A percentile compares a stretch with the other conserved stretches of the same genome.
phyloP scores from a whole-genome alignment of 2,329 filamentous ascomycete genomes.

The Paracoccidioides lutzii region DNA sequence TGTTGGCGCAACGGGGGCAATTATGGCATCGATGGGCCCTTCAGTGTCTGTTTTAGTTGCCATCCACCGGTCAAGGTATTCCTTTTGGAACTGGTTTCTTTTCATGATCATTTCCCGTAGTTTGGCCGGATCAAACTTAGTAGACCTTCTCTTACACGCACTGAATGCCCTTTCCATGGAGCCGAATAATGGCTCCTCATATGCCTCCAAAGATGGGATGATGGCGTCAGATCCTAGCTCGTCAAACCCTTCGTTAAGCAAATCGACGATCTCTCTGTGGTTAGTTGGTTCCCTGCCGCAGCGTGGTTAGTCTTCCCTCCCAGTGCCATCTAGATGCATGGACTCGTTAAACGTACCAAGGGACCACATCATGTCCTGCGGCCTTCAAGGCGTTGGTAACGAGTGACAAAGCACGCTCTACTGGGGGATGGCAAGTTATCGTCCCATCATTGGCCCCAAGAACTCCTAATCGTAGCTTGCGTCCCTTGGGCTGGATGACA shows the following conservation, averaged over 20 bases:
- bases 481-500: conserved; percentile 21
- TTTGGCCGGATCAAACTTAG: conserved; percentile 15
- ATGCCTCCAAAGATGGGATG: conserved; percentile 16
- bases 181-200: conserved; percentile 17
- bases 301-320: not conserved
- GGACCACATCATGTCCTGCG: conserved; percentile 27
- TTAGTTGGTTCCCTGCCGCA: conserved; percentile 17
- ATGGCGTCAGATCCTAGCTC: conserved; percentile 24
- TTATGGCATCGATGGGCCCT: conserved; percentile 12
- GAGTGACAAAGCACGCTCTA: conserved; percentile 23
- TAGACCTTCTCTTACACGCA: not conserved
- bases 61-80: conserved; percentile 14
- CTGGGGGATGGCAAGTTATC: conserved; percentile 26
- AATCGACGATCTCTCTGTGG: conserved; percentile 20
- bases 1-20: conserved; percentile 9
- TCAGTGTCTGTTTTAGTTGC: conserved; percentile 9
- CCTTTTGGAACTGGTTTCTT: conserved; percentile 15
- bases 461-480: conserved; percentile 27
- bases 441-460: conserved; percentile 25
- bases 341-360: conserved; percentile 14
- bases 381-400: conserved; percentile 22
- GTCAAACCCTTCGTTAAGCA: conserved; percentile 20
- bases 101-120: conserved; percentile 19
- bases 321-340: conserved; percentile 1
- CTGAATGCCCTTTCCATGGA: conserved; percentile 8